Percentiles rank a stretch among this genome's conserved stretches.
Evolutionary conservation across 352 stramenopile species (phyloP).

Genomic region (Phytophthora podocarpi): DNA sequence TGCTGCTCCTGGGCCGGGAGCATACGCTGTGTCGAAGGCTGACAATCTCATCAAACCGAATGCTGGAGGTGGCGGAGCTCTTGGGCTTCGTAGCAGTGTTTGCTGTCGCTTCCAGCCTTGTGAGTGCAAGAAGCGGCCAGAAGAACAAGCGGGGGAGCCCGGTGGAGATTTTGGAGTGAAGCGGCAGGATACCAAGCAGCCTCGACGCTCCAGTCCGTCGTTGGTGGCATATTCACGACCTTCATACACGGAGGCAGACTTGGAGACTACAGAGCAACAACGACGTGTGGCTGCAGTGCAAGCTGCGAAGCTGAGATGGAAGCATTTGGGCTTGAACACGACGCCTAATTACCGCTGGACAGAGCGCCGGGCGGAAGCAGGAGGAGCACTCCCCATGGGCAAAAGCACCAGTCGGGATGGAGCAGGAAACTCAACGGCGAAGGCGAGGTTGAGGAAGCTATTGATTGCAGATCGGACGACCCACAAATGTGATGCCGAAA

Average conservation of each 20-base stretch:
- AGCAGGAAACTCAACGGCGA: constrained; percentile 7
- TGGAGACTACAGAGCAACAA: constrained; percentile 35
- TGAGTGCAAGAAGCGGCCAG: constrained; percentile 17
- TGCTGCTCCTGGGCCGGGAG: constrained; percentile 31
- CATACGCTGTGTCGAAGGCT: constrained; percentile 33
- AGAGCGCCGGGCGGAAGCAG: constrained; percentile 33
- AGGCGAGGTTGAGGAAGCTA: constrained; percentile 16
- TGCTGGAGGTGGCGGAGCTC: constrained; percentile 14
- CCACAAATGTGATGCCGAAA: constrained; percentile 22
- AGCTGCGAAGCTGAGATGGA: constrained; percentile 28
- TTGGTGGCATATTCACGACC: constrained; percentile 18
- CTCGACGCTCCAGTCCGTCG: constrained; percentile 20
- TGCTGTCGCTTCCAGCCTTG: constrained; percentile 35
- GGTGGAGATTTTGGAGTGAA: not conserved
- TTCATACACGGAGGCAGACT: constrained; percentile 18
- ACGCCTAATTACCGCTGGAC: constrained; percentile 29
- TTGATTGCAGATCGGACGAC: constrained; percentile 1
- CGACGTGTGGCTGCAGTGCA: constrained; percentile 26
- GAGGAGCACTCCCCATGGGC: constrained; percentile 28
- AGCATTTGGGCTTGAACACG: constrained; percentile 18
- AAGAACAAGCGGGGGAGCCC: not conserved
- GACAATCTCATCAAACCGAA: constrained; percentile 27
- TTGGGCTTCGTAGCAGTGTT: constrained; percentile 16
- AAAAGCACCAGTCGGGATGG: constrained; percentile 26
- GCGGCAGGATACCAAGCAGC: constrained; percentile 20